phyloP scores from a whole-genome alignment of 176 grass and related monocot species.

The Aegilops umbellulata region DNA sequence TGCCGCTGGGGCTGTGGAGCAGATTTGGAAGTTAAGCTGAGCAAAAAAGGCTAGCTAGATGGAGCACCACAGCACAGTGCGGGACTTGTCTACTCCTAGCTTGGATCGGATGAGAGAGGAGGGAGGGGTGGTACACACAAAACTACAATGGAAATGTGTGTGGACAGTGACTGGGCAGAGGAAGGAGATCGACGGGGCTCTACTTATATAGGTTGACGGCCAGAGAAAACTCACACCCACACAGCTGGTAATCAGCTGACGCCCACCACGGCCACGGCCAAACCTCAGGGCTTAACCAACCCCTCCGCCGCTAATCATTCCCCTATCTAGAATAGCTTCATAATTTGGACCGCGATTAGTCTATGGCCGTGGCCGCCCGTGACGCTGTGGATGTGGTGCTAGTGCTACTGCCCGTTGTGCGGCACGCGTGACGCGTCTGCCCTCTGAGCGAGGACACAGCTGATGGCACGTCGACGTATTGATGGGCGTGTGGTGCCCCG shows the following conservation, averaged over 20 bases:
- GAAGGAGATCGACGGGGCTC: conserved; percentile 1
- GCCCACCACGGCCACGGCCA: conserved; percentile 16
- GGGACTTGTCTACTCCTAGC: conserved; percentile 35
- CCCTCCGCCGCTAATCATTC: not conserved
- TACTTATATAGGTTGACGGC: conserved; percentile 34
- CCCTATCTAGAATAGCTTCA: too few relatives aligned
- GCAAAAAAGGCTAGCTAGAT: not conserved
- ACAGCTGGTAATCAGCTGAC: conserved; percentile 29
- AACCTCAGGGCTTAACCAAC: conserved; percentile 18
- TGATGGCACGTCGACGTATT: conserved; percentile 18
- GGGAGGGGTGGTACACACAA: not conserved
- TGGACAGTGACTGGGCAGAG: conserved; percentile 2
- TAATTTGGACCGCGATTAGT: too few relatives aligned
- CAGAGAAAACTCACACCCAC: not conserved
- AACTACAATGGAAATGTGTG: not conserved
- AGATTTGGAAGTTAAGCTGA: not conserved
- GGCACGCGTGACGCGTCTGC: too few relatives aligned
- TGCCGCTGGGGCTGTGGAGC: conserved; percentile 6
- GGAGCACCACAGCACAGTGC: conserved; percentile 21
- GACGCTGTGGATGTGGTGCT: not conserved
- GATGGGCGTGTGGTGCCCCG: not conserved
- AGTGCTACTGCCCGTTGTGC: too few relatives aligned
- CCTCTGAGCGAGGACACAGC: not conserved
- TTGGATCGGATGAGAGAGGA: not conserved
- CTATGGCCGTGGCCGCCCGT: not conserved